Conservation (phyloP, 352 stramenopile species). For the Pythium sp. region DNA sequence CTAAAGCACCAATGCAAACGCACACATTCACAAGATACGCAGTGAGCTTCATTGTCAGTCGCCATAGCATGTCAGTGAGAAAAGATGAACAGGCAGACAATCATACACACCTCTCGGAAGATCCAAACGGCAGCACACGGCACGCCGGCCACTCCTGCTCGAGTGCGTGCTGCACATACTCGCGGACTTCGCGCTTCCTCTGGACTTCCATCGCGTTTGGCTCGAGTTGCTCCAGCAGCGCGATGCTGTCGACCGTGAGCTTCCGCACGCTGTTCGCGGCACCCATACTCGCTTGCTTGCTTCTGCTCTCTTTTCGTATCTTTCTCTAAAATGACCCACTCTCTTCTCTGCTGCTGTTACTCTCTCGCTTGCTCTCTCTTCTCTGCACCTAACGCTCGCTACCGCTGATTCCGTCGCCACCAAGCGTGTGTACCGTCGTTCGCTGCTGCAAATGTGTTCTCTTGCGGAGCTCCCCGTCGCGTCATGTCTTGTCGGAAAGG, state of each 20-base stretch:
- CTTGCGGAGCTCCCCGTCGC: conserved; percentile 18
- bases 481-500: conserved; percentile 28
- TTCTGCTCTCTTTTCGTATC: conserved; percentile 3
- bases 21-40: conserved; percentile 10
- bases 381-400: background rate
- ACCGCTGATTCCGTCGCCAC: conserved; percentile 12
- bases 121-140: conserved; percentile 68
- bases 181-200: conserved; percentile 44
- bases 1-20: conserved; percentile 22
- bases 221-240: conserved; percentile 80
- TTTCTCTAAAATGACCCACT: background rate
- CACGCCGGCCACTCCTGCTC: conserved; percentile 54
- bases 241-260: conserved; percentile 78
- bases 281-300: conserved; percentile 44
- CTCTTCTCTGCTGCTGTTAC: background rate
- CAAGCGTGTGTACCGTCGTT: conserved; percentile 4
- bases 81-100: background rate
- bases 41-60: conserved; percentile 3
- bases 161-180: conserved; percentile 55
- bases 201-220: conserved; percentile 51
- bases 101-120: conserved; percentile 63
- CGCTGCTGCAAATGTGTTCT: conserved; percentile 9
- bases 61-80: background rate
- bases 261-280: conserved; percentile 77
- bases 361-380: conserved; percentile 8